Conservation (phyloP, 768 basidiomycete genomes). For the Paxillus rubicundulus region DNA sequence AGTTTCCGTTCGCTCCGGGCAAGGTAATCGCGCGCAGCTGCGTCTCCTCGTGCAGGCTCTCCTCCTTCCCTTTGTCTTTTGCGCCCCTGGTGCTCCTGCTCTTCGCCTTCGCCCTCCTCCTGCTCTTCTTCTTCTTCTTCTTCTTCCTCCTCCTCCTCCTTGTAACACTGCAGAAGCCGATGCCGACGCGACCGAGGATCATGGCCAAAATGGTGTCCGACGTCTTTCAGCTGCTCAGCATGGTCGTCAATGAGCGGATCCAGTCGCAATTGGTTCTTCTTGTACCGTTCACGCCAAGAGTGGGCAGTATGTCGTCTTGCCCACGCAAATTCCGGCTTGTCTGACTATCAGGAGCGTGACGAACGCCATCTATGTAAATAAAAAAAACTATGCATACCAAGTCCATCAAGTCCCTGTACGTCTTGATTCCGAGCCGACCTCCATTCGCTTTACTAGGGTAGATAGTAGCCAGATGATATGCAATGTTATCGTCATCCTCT, state of each 20-base stretch:
- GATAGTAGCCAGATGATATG: constrained; percentile 48
- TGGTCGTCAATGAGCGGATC: constrained; percentile 41
- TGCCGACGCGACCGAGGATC: constrained; percentile 22
- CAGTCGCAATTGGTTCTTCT: constrained; percentile 40
- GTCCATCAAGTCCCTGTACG: constrained; percentile 46
- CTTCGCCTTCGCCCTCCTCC: constrained; percentile 7
- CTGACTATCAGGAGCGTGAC: constrained; percentile 15
- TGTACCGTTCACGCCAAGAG: constrained; percentile 65
- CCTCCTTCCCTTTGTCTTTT: background rate
- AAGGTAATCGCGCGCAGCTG: background rate
- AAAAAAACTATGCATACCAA: constrained; percentile 39
- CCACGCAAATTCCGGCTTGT: constrained; percentile 41
- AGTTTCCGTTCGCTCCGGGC: constrained; percentile 2
- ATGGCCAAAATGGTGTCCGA: constrained; percentile 21
- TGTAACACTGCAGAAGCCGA: background rate
- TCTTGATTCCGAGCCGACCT: constrained; percentile 47
- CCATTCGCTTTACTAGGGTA: constrained; percentile 33
- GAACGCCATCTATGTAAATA: background rate
- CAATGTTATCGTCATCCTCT: constrained; percentile 42
- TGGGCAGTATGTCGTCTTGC: constrained; percentile 48
- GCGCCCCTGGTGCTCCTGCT: background rate
- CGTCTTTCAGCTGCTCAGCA: constrained; percentile 4
- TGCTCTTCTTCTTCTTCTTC: constrained; percentile 13
- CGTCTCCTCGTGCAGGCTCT: background rate
- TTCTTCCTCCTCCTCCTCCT: background rate